These are phyloP conservation scores for Rhodotorula graminis DNA, from an alignment of 768 basidiomycete genomes.

Conservation along the genomic window DNA sequence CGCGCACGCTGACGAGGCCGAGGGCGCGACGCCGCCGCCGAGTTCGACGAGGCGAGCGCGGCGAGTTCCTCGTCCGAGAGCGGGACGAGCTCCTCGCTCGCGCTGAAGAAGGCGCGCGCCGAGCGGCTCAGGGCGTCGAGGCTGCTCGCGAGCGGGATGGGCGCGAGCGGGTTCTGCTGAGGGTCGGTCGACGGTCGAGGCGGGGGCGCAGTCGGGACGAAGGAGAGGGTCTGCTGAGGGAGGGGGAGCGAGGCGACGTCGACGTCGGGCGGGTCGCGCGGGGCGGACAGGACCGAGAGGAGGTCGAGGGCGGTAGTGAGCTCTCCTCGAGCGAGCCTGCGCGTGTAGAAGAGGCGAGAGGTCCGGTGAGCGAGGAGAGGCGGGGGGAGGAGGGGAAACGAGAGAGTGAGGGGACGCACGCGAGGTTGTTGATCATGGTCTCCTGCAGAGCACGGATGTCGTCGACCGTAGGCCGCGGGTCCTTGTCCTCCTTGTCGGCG, in stretches of 20 bases:
- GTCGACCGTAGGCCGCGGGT: constrained; percentile 9
- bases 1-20: background rate
- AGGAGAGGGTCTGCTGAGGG: constrained; percentile 25
- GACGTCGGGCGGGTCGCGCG: constrained; percentile 35
- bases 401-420: constrained; percentile 5
- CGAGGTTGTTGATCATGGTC: constrained; percentile 26
- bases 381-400: too few relatives aligned
- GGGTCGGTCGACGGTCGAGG: background rate
- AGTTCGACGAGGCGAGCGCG: background rate
- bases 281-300: constrained; percentile 29
- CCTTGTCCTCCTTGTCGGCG: constrained; percentile 12
- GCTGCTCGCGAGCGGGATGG: constrained; percentile 21
- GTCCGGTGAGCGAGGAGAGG: background rate
- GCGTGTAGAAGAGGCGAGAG: background rate
- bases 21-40: background rate
- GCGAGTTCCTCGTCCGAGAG: constrained; percentile 15
- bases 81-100: constrained; percentile 27
- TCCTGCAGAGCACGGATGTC: constrained; percentile 26
- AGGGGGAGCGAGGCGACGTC: constrained; percentile 30
- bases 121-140: constrained; percentile 25
- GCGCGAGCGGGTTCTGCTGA: constrained; percentile 9
- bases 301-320: constrained; percentile 36
- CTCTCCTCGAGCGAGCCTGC: constrained; percentile 33
- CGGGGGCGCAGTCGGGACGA: constrained; percentile 10
- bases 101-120: constrained; percentile 27